phyloP scores from a whole-genome alignment of 2,329 filamentous ascomycete genomes.

The Thelonectria discophora region DNA sequence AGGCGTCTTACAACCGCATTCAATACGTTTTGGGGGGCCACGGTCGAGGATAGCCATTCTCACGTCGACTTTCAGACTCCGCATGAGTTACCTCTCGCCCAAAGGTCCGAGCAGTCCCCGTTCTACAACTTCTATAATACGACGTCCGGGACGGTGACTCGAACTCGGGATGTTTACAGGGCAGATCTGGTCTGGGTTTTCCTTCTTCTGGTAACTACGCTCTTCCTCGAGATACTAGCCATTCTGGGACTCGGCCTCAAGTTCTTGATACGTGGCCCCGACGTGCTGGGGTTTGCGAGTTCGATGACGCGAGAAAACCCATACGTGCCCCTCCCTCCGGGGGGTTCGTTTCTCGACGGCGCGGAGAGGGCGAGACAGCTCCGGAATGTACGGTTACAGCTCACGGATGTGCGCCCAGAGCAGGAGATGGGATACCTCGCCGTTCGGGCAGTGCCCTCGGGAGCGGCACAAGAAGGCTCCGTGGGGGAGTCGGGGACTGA shows the following conservation, averaged over 20 bases:
- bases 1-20: constrained; percentile 19
- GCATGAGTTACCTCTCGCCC: background rate
- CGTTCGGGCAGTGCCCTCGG: no score
- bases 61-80: background rate
- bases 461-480: no score
- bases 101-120: background rate
- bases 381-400: constrained; percentile 11
- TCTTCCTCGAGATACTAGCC: constrained; percentile 8
- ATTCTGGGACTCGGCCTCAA: constrained; percentile 5
- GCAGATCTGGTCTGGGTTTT: no score
- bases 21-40: constrained; percentile 22
- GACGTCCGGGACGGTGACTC: no score
- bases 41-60: constrained; percentile 4
- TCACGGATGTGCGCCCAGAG: constrained; percentile 11
- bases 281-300: constrained; percentile 25
- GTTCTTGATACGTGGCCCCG: constrained; percentile 16
- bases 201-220: constrained; percentile 8
- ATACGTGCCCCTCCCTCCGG: constrained; percentile 9
- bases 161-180: no score
- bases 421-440: constrained; percentile 19
- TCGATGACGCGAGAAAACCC: constrained; percentile 24
- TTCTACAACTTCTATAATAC: no score
- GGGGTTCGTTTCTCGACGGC: constrained; percentile 18
- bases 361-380: constrained; percentile 15
- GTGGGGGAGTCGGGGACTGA: no score